Percentiles rank a stretch among this genome's conserved stretches.
These are phyloP conservation scores for Xenoacremonium recifei DNA, from an alignment of 2,329 filamentous ascomycete genomes.

Conservation along the genomic window DNA sequence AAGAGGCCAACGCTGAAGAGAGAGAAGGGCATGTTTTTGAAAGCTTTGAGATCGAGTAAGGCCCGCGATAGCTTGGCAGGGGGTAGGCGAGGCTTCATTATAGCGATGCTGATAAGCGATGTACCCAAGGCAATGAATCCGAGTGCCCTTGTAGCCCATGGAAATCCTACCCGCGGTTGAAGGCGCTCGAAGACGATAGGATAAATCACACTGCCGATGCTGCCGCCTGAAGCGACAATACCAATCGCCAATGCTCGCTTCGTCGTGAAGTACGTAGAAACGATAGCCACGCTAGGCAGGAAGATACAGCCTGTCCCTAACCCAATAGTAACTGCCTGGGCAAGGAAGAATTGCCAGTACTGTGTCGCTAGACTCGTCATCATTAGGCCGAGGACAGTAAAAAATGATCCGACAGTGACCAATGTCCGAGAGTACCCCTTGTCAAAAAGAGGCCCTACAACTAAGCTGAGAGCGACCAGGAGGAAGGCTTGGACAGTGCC, in stretches of 20 bases:
- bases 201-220: background rate
- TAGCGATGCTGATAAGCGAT: background rate
- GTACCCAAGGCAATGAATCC: background rate
- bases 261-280: background rate
- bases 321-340: background rate
- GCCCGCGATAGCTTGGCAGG: background rate
- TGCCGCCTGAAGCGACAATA: background rate
- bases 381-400: background rate
- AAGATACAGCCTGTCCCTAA: background rate
- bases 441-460: background rate
- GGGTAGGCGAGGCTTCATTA: background rate
- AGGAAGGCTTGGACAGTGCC: background rate
- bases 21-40: background rate
- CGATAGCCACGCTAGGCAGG: background rate
- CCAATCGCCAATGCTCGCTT: background rate
- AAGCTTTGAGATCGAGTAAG: background rate
- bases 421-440: background rate
- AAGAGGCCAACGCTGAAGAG: background rate
- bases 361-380: background rate
- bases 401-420: background rate
- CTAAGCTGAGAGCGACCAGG: background rate
- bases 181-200: background rate
- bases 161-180: background rate
- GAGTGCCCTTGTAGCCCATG: background rate
- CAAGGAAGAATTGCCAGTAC: background rate